phyloP scores from a whole-genome alignment of 2,329 filamentous ascomycete genomes.

The Alternaria sp. region DNA sequence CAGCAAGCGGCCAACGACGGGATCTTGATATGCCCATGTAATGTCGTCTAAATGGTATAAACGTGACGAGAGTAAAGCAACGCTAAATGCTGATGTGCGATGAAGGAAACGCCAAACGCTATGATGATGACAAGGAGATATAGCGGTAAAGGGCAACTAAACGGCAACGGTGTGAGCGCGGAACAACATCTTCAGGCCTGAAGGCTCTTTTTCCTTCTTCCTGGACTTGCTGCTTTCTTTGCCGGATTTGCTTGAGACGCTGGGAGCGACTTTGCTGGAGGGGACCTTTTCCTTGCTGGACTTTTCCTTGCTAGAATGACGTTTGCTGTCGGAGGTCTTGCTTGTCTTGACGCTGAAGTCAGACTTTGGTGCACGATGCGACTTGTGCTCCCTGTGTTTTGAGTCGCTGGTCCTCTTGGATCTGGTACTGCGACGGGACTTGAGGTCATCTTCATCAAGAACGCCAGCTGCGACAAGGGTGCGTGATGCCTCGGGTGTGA shows the following conservation, averaged over 20 bases:
- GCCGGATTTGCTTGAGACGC: conserved; percentile 30
- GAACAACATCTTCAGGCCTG: conserved; percentile 55
- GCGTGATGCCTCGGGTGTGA: conserved; percentile 65
- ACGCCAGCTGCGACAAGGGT: conserved; percentile 57
- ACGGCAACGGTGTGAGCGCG: conserved; percentile 39
- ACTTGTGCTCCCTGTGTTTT: conserved; percentile 41
- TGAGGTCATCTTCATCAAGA: conserved; percentile 59
- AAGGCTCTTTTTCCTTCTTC: conserved; percentile 55
- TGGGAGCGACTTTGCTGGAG: conserved; percentile 8
- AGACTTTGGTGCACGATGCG: conserved; percentile 38
- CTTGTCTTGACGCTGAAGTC: conserved; percentile 38
- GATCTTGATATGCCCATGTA: conserved; percentile 12
- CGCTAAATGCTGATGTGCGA: conserved; percentile 23
- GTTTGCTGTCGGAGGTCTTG: conserved; percentile 21
- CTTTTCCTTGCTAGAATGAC: conserved; percentile 9
- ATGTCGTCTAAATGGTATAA: conserved; percentile 22
- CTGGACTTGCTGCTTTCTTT: conserved; percentile 36
- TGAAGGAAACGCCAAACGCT: conserved; percentile 24
- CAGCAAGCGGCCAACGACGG: conserved; percentile 7
- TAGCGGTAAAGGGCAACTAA: conserved; percentile 7
- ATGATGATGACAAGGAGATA: conserved; percentile 14
- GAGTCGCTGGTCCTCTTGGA: conserved; percentile 34
- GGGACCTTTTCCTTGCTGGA: conserved; percentile 8
- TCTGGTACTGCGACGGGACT: conserved; percentile 45
- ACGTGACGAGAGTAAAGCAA: conserved; percentile 12